Percentiles rank a stretch among this genome's conserved stretches.
Evolutionary conservation across 169 alveolate species (phyloP).

Genomic region (Cryptosporidium ryanae): DNA sequence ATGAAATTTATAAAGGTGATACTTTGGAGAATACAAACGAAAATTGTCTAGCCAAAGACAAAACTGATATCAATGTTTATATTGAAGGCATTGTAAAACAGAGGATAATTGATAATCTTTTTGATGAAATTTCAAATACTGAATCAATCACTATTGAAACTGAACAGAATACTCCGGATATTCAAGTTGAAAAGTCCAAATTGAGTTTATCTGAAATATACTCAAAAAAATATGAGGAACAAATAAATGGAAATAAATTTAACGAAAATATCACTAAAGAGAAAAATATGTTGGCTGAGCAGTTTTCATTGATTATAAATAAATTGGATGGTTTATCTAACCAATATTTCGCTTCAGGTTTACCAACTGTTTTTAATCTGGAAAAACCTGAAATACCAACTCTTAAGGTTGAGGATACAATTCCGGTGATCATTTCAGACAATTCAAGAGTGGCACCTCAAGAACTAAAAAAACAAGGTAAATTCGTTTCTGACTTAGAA

Average conservation of each 20-base stretch:
- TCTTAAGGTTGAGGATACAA: conserved; percentile 56
- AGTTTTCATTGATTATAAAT: conserved; percentile 26
- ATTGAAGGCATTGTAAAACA: conserved; percentile 42
- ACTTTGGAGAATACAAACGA: neutral
- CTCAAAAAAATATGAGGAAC: conserved; percentile 54
- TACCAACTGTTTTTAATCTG: neutral
- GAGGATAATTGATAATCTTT: conserved; percentile 24
- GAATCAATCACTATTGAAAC: neutral
- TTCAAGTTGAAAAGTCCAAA: conserved; percentile 47
- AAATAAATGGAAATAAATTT: conserved; percentile 22
- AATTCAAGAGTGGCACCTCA: conserved; percentile 43
- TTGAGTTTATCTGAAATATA: conserved; percentile 49
- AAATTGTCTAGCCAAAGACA: too few relatives aligned
- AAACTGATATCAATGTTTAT: conserved; percentile 4
- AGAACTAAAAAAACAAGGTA: conserved; percentile 32
- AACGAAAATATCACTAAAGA: conserved; percentile 18
- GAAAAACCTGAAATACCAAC: conserved; percentile 9
- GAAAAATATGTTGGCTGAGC: conserved; percentile 4
- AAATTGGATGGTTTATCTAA: conserved; percentile 57
- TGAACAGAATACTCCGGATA: neutral
- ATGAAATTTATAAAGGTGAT: neutral
- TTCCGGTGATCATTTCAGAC: conserved; percentile 58
- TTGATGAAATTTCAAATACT: conserved; percentile 28
- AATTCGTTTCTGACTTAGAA: conserved; percentile 9
- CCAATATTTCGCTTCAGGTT: conserved; percentile 43